Base-by-base conservation (phyloP, 116 monocot genomes). In the Zostera marina region DNA sequence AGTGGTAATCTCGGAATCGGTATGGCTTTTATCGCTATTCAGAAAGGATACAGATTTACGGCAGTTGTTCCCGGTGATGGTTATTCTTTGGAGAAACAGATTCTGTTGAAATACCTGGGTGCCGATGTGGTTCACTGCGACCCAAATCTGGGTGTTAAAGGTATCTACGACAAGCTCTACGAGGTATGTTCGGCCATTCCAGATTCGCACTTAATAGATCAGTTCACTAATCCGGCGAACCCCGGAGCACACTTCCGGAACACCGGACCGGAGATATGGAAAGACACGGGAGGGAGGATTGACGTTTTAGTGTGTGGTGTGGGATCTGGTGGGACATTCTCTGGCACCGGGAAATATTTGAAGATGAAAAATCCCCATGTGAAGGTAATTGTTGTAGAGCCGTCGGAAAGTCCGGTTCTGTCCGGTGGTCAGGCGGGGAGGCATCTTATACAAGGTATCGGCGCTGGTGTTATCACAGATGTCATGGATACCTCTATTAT, bases 211-310 rank as follows among this genome's bases (percentile, higher is more conserved):
- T 63, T 85, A 58, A 75, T 96, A 52, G 72, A 89, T 63, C 96
- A 96, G 69, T 79, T 85, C 54, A 41, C 59, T 42, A 88, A 96
- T 63, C 72, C 82, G 22, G 79, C 89, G 63, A 96, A 96, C 68
- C 73, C 72, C 15, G 80, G 89, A 23, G 96, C 96, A 70, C 96
- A 96, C 44, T 85, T 85, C 54, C 60, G 39, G 7, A 63, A 70
- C 52, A 93, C 93, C 15, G 96, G 96, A 4, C 96, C 96, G 4
- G 96, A 96, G 68, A 96, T 96, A 65, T 96, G 89, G 96, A 82
- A 80, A 42, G 89, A 96, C 59, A 89, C 96, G 20, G 85, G 67
- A 39, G 96, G 96, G 15, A 88, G 85, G 72, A 70, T 89, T 8
- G 96, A 89, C 45, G 78, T 96, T 61, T 70, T 96, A 54, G 76